phyloP scores from a whole-genome alignment of 345 rosid genomes.

The Hypericum androsaemum region DNA sequence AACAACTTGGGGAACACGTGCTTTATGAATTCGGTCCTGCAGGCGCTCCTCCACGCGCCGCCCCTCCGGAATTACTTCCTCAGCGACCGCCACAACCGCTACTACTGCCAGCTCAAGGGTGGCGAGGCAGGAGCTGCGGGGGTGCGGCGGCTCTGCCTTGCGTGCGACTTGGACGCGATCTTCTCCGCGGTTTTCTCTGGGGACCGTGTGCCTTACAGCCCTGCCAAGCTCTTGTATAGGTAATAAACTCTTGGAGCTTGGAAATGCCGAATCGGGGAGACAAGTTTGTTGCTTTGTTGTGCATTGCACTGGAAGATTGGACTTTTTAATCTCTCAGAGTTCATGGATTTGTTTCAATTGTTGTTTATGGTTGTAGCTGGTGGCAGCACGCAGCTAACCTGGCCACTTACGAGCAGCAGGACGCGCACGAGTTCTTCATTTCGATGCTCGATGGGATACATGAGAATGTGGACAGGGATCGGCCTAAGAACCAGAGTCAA shows the following conservation, averaged over 20 bases:
- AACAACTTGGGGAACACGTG: slow-evolving; percentile 85
- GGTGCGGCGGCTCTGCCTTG: slow-evolving; percentile 41
- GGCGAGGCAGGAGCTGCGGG: slow-evolving; percentile 5
- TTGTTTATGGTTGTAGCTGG: slow-evolving; percentile 50
- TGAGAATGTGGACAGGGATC: slow-evolving; percentile 63
- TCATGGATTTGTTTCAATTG: background rate
- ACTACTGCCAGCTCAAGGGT: slow-evolving; percentile 33
- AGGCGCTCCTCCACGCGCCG: slow-evolving; percentile 78
- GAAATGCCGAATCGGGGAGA: background rate
- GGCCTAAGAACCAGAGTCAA: slow-evolving; percentile 24
- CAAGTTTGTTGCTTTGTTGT: background rate
- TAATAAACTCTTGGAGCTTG: slow-evolving; percentile 1
- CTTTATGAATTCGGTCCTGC: slow-evolving; percentile 90
- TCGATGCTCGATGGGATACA: slow-evolving; percentile 80
- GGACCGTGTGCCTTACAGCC: slow-evolving; percentile 66
- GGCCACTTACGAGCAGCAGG: slow-evolving; percentile 86
- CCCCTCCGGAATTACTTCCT: slow-evolving; percentile 72
- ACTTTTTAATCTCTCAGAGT: background rate
- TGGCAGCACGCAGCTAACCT: slow-evolving; percentile 80
- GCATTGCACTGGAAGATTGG: background rate
- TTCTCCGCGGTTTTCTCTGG: slow-evolving; percentile 74
- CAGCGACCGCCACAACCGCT: slow-evolving; percentile 57
- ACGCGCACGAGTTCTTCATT: slow-evolving; percentile 93
- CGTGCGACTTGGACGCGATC: slow-evolving; percentile 56
- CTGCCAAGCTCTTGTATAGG: slow-evolving; percentile 90